A percentile compares a stretch with the other conserved stretches of the same genome.
Conservation (phyloP, 768 basidiomycete genomes). For the Saitozyma sp. region DNA sequence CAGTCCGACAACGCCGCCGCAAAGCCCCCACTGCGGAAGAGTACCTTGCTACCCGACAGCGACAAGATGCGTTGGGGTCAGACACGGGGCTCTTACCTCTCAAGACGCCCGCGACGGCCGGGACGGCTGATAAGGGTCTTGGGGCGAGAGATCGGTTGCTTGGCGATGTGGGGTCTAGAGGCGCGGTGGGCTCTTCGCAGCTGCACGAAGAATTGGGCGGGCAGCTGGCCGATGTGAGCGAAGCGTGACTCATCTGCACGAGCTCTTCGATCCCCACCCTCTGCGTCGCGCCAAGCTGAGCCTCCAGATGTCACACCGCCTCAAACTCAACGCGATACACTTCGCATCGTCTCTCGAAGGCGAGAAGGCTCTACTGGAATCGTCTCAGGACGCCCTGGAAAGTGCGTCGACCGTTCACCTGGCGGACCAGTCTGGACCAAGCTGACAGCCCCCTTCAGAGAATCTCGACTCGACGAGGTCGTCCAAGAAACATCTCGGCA, state of each 20-base stretch:
- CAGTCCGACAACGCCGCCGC: conserved; percentile 4
- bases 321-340: conserved; percentile 77
- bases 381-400: conserved; percentile 71
- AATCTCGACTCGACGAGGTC: conserved; percentile 43
- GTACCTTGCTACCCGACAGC: conserved; percentile 26
- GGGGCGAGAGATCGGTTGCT: conserved; percentile 28
- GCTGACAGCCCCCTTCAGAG: conserved; percentile 52
- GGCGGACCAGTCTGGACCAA: conserved; percentile 58
- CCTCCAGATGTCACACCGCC: conserved; percentile 75
- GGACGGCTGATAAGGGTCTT: background rate
- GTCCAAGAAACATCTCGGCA: conserved; percentile 60
- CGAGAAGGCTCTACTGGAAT: conserved; percentile 70
- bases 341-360: conserved; percentile 72
- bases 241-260: background rate
- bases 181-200: conserved; percentile 38
- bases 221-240: conserved; percentile 47
- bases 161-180: conserved; percentile 16
- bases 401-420: conserved; percentile 56
- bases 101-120: conserved; percentile 5
- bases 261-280: background rate
- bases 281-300: conserved; percentile 4
- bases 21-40: conserved; percentile 14
- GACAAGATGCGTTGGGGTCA: conserved; percentile 28
- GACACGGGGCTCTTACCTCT: conserved; percentile 34
- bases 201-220: conserved; percentile 50